Evolutionary conservation across 805 yeast species (phyloP).

Genomic region (Yamadazyma insecticola): DNA sequence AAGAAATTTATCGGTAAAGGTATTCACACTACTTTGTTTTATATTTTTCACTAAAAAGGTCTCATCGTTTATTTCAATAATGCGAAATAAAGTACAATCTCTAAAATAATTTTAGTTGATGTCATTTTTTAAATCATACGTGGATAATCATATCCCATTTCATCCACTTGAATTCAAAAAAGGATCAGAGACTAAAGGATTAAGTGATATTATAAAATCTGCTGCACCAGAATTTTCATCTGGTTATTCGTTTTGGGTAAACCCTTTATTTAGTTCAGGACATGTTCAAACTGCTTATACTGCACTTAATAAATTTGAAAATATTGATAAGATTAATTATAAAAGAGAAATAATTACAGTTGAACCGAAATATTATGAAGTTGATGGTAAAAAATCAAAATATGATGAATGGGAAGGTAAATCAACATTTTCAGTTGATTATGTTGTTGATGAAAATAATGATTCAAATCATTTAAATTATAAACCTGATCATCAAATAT

Average conservation of each 20-base stretch:
- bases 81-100: no score
- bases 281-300: slow-evolving; percentile 48
- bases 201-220: slow-evolving; percentile 29
- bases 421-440: slow-evolving; percentile 48
- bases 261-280: slow-evolving; percentile 46
- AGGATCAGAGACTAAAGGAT: slow-evolving; percentile 10
- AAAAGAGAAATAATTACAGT: slow-evolving; percentile 39
- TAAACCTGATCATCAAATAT: slow-evolving; percentile 44
- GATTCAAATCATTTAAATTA: slow-evolving; percentile 21
- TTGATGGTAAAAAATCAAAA: slow-evolving; percentile 23
- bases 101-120: no score
- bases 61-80: no score
- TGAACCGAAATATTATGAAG: slow-evolving; percentile 20
- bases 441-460: slow-evolving; percentile 20
- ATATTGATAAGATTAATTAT: slow-evolving; percentile 39
- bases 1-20: no score
- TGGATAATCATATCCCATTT: slow-evolving; percentile 19
- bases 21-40: no score
- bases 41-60: no score
- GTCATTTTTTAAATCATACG: slow-evolving; percentile 17
- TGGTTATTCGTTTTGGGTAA: slow-evolving; percentile 35
- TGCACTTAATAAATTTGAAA: slow-evolving; percentile 39
- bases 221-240: slow-evolving; percentile 38
- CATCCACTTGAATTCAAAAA: slow-evolving; percentile 18
- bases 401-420: slow-evolving; percentile 39